phyloP scores from a whole-genome alignment of 768 basidiomycete species.

The Lactarius vividus region DNA sequence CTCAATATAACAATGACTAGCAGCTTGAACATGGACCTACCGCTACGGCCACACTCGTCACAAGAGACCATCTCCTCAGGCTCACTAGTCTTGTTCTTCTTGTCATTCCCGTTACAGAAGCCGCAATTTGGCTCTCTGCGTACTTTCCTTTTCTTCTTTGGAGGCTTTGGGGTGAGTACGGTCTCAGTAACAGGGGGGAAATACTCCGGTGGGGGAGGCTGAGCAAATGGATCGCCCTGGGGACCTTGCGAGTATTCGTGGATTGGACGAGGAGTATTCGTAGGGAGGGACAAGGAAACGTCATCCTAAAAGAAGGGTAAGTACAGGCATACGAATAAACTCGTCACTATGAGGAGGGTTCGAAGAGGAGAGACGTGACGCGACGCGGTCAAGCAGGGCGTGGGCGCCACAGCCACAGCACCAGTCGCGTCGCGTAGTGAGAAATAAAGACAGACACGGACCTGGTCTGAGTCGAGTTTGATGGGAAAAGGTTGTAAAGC shows the following conservation, averaged over 20 bases:
- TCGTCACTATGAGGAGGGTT: constrained; percentile 5
- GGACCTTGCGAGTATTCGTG: constrained; percentile 67
- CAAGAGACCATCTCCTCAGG: constrained; percentile 77
- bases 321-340: constrained; percentile 22
- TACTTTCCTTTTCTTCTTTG: constrained; percentile 46
- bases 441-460: constrained; percentile 34
- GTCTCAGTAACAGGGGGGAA: constrained; percentile 45
- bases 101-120: constrained; percentile 70
- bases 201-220: constrained; percentile 53
- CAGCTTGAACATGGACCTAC: constrained; percentile 42
- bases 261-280: constrained; percentile 29
- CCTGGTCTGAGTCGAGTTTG: constrained; percentile 33
- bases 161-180: constrained; percentile 40
- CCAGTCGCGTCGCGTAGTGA: constrained; percentile 27
- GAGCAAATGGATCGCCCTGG: constrained; percentile 82
- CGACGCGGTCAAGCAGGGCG: constrained; percentile 56
- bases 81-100: constrained; percentile 52
- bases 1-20: background rate
- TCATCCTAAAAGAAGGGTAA: constrained; percentile 16
- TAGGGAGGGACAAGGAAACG: constrained; percentile 23
- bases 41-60: constrained; percentile 77
- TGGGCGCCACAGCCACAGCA: constrained; percentile 30
- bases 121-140: constrained; percentile 67
- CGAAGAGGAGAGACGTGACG: constrained; percentile 47
- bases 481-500: constrained; percentile 39